Conservation (phyloP, 768 basidiomycete species). For the Tulasnella sp. region DNA sequence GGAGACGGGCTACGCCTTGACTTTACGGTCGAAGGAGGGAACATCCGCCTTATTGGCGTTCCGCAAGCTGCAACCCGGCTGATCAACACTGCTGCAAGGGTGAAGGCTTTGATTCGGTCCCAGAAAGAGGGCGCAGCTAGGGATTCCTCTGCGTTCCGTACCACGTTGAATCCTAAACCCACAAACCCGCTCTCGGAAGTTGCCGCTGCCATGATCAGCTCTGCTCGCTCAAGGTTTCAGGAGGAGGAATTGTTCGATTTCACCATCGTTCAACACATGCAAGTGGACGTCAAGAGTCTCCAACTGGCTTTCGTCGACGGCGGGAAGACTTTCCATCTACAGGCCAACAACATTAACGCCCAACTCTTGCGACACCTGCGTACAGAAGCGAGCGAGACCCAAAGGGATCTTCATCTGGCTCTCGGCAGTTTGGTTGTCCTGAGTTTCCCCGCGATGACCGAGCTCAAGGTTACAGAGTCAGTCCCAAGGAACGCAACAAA, state of each 20-base stretch:
- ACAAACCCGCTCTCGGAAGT: conserved; percentile 77
- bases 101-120: conserved; percentile 60
- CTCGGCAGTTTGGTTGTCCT: conserved; percentile 74
- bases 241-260: conserved; percentile 58
- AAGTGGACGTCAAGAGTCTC: conserved; percentile 54
- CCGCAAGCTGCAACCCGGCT: conserved; percentile 72
- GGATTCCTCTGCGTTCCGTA: conserved; percentile 70
- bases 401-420: conserved; percentile 60
- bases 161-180: conserved; percentile 61
- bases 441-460: conserved; percentile 45
- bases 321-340: conserved; percentile 65
- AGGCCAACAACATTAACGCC: conserved; percentile 60
- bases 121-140: conserved; percentile 70
- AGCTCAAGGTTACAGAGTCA: conserved; percentile 37
- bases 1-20: conserved; percentile 48
- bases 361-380: conserved; percentile 57
- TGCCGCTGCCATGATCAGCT: conserved; percentile 75
- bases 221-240: conserved; percentile 61
- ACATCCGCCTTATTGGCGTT: conserved; percentile 58
- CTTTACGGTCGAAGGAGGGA: conserved; percentile 66
- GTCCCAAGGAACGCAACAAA: conserved; percentile 51
- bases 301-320: conserved; percentile 75
- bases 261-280: conserved; percentile 64
- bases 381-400: conserved; percentile 41
- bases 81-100: conserved; percentile 63